A percentile compares a stretch with the other conserved stretches of the same genome.
Conservation (phyloP, 306 rosid genomes). For the Betula pendula region DNA sequence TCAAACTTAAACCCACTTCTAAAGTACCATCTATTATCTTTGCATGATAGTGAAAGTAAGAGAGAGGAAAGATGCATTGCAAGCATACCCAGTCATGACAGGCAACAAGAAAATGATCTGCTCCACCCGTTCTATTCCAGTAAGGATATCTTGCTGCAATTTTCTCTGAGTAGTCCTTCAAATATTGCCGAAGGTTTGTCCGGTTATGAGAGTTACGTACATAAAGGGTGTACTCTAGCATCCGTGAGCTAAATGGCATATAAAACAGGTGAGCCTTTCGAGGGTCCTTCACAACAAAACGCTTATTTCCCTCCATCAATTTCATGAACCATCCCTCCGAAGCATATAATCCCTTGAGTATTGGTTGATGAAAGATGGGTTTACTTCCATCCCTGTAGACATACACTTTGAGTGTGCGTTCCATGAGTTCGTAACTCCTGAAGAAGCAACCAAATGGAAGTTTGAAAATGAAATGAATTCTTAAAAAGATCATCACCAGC, state of each 20-base stretch:
- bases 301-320: conserved; percentile 79
- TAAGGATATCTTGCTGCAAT: conserved; percentile 74
- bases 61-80: conserved; percentile 12
- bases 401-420: conserved; percentile 74
- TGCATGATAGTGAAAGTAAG: conserved; percentile 16
- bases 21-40: neutral
- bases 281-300: conserved; percentile 72
- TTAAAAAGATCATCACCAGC: neutral
- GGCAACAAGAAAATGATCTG: conserved; percentile 95
- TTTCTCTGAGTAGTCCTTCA: conserved; percentile 70
- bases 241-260: conserved; percentile 89
- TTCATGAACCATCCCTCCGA: conserved; percentile 99
- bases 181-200: conserved; percentile 73
- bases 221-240: conserved; percentile 67
- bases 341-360: conserved; percentile 79
- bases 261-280: conserved; percentile 87
- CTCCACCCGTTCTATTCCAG: conserved; percentile 86
- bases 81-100: conserved; percentile 93
- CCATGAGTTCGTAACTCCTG: conserved; percentile 97
- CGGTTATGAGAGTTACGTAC: conserved; percentile 89
- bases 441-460: conserved; percentile 26
- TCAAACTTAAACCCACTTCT: conserved; percentile 20
- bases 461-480: neutral
- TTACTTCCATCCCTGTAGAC: conserved; percentile 79
- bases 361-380: conserved; percentile 92